Conservation (phyloP, 2,329 filamentous ascomycete species). For the Colletotrichum destructivum region DNA sequence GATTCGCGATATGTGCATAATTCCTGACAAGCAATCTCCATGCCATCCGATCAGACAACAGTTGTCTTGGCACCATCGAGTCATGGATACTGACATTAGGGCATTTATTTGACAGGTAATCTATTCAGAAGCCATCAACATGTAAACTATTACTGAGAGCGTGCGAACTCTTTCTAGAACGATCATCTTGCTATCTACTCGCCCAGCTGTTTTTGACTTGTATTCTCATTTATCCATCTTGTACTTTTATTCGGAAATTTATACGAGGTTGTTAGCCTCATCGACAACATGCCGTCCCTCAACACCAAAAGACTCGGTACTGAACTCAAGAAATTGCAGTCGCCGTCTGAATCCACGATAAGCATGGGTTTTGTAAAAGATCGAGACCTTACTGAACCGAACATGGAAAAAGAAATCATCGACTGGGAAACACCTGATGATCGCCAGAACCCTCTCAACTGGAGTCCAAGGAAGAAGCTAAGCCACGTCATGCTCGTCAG, state of each 20-base stretch:
- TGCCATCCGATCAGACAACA: background rate
- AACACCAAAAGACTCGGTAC: background rate
- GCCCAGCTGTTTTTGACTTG: too few relatives aligned
- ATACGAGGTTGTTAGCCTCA: too few relatives aligned
- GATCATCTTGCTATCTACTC: too few relatives aligned
- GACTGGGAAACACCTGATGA: constrained; percentile 73
- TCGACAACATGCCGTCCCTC: background rate
- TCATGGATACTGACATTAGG: background rate
- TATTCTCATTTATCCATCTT: too few relatives aligned
- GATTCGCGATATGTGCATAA: constrained; percentile 21
- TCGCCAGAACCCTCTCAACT: constrained; percentile 73
- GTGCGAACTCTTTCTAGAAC: too few relatives aligned
- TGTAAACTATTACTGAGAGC: too few relatives aligned
- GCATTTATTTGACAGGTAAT: too few relatives aligned
- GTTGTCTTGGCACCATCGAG: background rate
- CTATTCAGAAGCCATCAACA: too few relatives aligned
- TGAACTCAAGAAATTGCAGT: background rate
- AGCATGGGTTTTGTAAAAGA: constrained; percentile 3
- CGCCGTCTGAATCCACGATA: background rate
- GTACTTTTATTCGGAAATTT: too few relatives aligned
- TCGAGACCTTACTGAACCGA: background rate
- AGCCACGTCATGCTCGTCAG: constrained; percentile 55
- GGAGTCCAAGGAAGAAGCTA: constrained; percentile 58
- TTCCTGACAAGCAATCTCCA: too few relatives aligned
- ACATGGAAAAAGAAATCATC: constrained; percentile 54